phyloP scores from a whole-genome alignment of 495 filamentous ascomycete species.

The Tuber microsphaerosporum region DNA sequence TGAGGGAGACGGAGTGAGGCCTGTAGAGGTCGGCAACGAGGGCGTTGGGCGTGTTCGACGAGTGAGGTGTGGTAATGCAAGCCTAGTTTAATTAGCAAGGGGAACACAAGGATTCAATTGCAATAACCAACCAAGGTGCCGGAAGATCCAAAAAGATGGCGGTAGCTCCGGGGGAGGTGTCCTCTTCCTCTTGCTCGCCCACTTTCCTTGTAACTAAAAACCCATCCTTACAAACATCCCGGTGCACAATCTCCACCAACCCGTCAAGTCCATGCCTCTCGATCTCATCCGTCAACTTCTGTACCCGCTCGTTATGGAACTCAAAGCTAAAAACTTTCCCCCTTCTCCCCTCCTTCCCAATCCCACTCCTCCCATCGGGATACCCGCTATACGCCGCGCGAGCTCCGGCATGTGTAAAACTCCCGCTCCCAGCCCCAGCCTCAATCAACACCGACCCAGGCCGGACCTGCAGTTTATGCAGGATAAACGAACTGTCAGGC shows the following conservation, averaged over 20 bases:
- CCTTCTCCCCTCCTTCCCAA: constrained; percentile 40
- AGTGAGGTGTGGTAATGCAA: constrained; percentile 76
- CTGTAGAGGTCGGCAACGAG: constrained; percentile 17
- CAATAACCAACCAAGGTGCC: constrained; percentile 59
- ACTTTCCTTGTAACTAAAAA: constrained; percentile 52
- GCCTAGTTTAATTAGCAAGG: constrained; percentile 41
- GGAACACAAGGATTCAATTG: background rate
- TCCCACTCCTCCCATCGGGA: constrained; percentile 42
- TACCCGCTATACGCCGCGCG: constrained; percentile 84
- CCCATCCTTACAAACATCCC: constrained; percentile 84
- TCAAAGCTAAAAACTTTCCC: constrained; percentile 92
- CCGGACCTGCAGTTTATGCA: constrained; percentile 74
- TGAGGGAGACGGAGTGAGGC: constrained; percentile 15
- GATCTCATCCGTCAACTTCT: constrained; percentile 67
- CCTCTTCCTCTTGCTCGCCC: constrained; percentile 40
- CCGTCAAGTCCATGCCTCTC: constrained; percentile 61
- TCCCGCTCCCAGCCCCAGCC: constrained; percentile 88
- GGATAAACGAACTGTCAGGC: constrained; percentile 91
- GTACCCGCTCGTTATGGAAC: constrained; percentile 71
- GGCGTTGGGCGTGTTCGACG: constrained; percentile 48
- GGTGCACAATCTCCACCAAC: constrained; percentile 74
- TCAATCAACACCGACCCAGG: constrained; percentile 80
- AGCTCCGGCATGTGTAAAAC: constrained; percentile 85
- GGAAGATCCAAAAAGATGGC: constrained; percentile 89
- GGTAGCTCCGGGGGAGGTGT: constrained; percentile 58